These are phyloP conservation scores for Durotheca rogersii DNA, from an alignment of 495 filamentous ascomycete genomes.

Conservation along the genomic window DNA sequence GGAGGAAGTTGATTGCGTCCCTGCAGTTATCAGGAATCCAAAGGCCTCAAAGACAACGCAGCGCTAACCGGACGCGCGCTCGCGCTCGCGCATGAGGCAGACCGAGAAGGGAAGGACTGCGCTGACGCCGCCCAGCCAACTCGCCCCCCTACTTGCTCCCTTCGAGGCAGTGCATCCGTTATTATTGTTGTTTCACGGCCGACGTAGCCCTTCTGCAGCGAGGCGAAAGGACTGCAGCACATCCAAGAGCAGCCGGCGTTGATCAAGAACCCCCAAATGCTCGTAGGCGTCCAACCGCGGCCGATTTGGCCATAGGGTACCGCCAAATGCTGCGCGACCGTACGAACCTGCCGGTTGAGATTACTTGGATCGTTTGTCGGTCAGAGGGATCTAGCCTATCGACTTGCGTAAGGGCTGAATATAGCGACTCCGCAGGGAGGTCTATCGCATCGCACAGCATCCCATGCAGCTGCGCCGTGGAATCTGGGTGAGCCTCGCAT, in stretches of 20 bases:
- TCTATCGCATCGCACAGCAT: slow-evolving; percentile 22
- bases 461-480: slow-evolving; percentile 8
- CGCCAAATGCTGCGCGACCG: slow-evolving; percentile 25
- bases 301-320: slow-evolving; percentile 26
- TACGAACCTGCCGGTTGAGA: slow-evolving; percentile 6
- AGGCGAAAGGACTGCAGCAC: slow-evolving; percentile 21
- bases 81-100: neutral
- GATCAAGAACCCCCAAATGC: slow-evolving; percentile 24
- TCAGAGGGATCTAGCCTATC: neutral
- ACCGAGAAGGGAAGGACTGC: slow-evolving; percentile 6
- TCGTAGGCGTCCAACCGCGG: slow-evolving; percentile 26
- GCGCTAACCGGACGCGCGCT: neutral
- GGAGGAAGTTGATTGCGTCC: neutral
- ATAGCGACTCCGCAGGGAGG: slow-evolving; percentile 1
- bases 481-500: slow-evolving; percentile 9
- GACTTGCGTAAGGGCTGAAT: neutral
- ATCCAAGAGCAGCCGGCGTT: slow-evolving; percentile 27
- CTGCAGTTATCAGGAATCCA: neutral
- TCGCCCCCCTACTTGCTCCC: slow-evolving; percentile 10
- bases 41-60: neutral
- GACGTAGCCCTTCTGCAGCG: slow-evolving; percentile 14
- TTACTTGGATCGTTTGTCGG: slow-evolving; percentile 18
- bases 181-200: slow-evolving; percentile 17
- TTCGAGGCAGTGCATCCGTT: slow-evolving; percentile 9
- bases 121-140: slow-evolving; percentile 9